Evolutionary conservation across 2,329 filamentous ascomycete species (phyloP), one percentile per base, ranked within the genome.

Genomic region (Fusarium pseudograminearum): DNA sequence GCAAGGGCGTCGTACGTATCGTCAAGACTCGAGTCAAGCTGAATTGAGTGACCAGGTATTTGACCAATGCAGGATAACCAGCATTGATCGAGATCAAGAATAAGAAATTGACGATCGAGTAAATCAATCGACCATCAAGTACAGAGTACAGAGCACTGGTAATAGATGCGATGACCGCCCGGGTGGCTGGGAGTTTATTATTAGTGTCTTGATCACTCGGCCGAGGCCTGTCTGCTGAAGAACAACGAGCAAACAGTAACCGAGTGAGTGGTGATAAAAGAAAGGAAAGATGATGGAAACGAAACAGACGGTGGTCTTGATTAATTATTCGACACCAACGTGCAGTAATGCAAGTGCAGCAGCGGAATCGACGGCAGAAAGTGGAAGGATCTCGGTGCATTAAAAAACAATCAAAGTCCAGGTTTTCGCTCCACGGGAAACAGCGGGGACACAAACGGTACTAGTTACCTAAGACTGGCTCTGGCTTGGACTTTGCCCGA

Each of bases 401-500:
- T 73, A 67, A 71, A 74, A 73, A 71, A 55, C 57, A 73, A 72
- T 68, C 24, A 61, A 61, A 73, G 59, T 69, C 52, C 70, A 68
- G 45, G 59, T 54, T 54, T 71, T 61, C 44, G 48, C 53, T 67
- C 57, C 47, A 64, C 56, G 60, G 65, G 54, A 71, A 71, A 71
- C 61, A 69, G 69, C 61, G 69, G 69, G 69, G 44, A 67, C 56
- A 67, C 56, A 57, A 20, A 9, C 45, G 30, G 51, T 58, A 55
- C 51, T 54, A 41, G 47, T 46, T 58, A 69, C 57, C 38, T 54
- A 28, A 50, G 31, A 61, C 40, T 33, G 22, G 30, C 22, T 30
- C 28, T 30, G 28, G 11, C 36, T 20, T 40, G 20, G 20, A 40
- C 36, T 38, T 48, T 47, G 40, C 46, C 61, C 18, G 33, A n/a